Evolutionary conservation across 305 asterid genomes (phyloP).

Genomic region (Withania somnifera): DNA sequence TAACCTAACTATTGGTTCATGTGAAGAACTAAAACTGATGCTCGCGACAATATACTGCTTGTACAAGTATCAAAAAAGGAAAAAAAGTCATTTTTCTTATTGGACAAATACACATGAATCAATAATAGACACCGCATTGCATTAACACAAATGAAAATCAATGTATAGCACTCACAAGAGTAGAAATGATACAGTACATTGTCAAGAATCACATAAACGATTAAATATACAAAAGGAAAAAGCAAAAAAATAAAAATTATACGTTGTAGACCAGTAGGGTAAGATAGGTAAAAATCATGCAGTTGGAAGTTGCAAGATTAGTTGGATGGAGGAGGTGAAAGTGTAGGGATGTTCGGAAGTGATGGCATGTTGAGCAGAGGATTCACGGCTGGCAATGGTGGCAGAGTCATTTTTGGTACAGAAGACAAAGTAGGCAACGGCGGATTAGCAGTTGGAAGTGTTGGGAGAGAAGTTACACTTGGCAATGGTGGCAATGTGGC

Average conservation of each 20-base stretch:
- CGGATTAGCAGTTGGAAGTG: background rate
- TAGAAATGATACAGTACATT: background rate
- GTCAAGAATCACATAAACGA: background rate
- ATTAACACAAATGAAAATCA: background rate
- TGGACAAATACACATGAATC: background rate
- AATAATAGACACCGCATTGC: background rate
- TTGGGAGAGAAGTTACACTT: background rate
- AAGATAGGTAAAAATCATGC: background rate
- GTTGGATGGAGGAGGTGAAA: constrained; percentile 15
- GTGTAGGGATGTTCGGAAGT: background rate
- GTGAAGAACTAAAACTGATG: no score
- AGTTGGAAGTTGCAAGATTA: background rate
- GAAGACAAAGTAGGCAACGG: background rate
- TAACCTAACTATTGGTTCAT: no score
- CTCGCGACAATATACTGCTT: no score
- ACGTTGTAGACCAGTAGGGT: background rate
- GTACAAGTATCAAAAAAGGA: no score
- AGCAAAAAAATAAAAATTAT: background rate
- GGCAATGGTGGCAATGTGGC: constrained; percentile 2
- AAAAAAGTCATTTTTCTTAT: no score
- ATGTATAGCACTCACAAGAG: background rate
- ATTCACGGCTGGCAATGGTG: background rate
- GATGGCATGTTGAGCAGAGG: background rate
- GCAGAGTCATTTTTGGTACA: background rate
- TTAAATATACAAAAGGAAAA: background rate